Conservation (phyloP, 192 early-diverging fungal genomes). For the Dissophora ornata region DNA sequence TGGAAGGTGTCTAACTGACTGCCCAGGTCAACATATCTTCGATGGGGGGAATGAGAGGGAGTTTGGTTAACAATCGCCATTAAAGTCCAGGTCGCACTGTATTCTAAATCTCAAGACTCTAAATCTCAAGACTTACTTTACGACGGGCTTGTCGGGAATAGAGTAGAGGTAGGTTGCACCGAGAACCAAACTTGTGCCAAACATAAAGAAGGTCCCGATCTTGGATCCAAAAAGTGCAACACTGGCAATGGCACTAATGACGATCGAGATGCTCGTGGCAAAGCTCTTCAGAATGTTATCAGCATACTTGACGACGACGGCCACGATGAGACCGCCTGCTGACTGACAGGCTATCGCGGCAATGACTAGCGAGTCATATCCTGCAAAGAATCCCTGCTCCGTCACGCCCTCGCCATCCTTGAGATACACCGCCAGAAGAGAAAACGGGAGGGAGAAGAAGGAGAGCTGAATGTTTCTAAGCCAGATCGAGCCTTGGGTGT, state of each 20-base stretch:
- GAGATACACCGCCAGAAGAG: conserved; percentile 81
- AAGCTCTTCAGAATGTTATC: conserved; percentile 99
- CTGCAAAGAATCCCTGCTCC: conserved; percentile 90
- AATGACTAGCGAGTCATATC: conserved; percentile 86
- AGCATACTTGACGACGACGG: conserved; percentile 96
- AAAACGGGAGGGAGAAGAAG: conserved; percentile 84
- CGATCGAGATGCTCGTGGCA: conserved; percentile 95
- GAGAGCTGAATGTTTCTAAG: conserved; percentile 94
- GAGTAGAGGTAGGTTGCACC: conserved; percentile 84
- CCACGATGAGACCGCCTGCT: conserved; percentile 92
- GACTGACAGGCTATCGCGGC: conserved; percentile 90
- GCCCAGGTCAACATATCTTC: conserved; percentile 49
- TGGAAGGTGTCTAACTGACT: conserved; percentile 52
- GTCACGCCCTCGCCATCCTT: conserved; percentile 79
- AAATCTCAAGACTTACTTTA: conserved; percentile 56
- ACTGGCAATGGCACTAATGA: conserved; percentile 87
- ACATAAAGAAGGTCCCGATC: conserved; percentile 75
- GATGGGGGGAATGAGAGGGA: neutral
- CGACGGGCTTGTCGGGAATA: conserved; percentile 52
- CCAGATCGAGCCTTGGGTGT: conserved; percentile 82
- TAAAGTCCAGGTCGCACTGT: no score
- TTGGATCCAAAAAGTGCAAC: conserved; percentile 81
- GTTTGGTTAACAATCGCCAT: neutral
- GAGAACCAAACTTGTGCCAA: conserved; percentile 80
- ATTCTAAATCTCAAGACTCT: no score